These are phyloP conservation scores for Pichia sp. DNA, from an alignment of 1,139 yeast genomes.

Conservation along the genomic window DNA sequence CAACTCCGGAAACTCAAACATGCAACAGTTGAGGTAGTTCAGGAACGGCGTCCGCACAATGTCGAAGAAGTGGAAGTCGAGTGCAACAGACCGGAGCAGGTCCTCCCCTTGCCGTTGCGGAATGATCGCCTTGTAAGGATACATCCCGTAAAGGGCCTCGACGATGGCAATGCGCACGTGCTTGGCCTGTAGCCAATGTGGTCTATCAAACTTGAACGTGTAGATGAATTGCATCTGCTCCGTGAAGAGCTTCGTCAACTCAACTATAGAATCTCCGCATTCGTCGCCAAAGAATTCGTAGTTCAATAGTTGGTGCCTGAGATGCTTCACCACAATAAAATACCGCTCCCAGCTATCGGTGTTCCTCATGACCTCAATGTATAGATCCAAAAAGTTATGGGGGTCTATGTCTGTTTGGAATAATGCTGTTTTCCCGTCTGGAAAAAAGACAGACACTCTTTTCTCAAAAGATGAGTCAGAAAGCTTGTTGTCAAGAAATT, in stretches of 20 bases:
- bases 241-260: slow-evolving; percentile 50
- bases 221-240: slow-evolving; percentile 55
- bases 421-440: neutral
- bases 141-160: slow-evolving; percentile 59
- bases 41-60: slow-evolving; percentile 8
- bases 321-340: slow-evolving; percentile 63
- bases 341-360: slow-evolving; percentile 70
- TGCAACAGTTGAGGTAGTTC: slow-evolving; percentile 14
- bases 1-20: slow-evolving; percentile 12
- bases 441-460: neutral
- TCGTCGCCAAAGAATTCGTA: slow-evolving; percentile 49
- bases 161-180: slow-evolving; percentile 68
- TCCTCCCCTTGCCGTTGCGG: slow-evolving; percentile 30
- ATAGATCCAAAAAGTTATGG: slow-evolving; percentile 35
- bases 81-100: slow-evolving; percentile 10
- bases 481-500: neutral
- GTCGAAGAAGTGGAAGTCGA: slow-evolving; percentile 18
- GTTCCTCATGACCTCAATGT: slow-evolving; percentile 47
- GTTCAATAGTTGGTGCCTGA: slow-evolving; percentile 70
- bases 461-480: slow-evolving; percentile 5
- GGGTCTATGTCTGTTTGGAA: slow-evolving; percentile 1
- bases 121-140: slow-evolving; percentile 62
- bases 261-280: slow-evolving; percentile 40
- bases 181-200: slow-evolving; percentile 46
- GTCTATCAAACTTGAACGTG: slow-evolving; percentile 43